A percentile compares a stretch with the other conserved stretches of the same genome.
phyloP scores from a whole-genome alignment of 2,329 filamentous ascomycete species.

The Ceratocystis smalleyi region DNA sequence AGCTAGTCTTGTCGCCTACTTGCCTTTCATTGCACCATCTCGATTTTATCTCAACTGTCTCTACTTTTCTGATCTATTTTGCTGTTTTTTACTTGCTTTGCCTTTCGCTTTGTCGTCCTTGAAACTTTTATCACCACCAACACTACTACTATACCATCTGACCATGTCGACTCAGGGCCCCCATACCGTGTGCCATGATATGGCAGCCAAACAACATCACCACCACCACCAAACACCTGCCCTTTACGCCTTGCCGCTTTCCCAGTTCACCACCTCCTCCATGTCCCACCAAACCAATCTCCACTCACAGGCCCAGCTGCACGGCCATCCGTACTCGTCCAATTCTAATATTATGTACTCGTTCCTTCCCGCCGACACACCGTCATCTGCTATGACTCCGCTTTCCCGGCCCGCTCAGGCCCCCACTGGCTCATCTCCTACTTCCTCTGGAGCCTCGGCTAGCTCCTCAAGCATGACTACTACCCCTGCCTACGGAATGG shows the following conservation, averaged over 20 bases:
- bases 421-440: background rate
- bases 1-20: background rate
- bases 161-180: conserved; percentile 10
- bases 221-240: background rate
- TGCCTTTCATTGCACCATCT: background rate
- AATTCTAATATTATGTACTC: conserved; percentile 14
- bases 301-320: conserved; percentile 1
- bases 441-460: background rate
- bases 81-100: background rate
- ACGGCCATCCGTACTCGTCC: conserved; percentile 2
- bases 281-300: background rate
- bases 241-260: background rate
- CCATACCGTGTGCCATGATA: conserved; percentile 4
- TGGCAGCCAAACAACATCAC: conserved; percentile 9
- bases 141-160: too few relatives aligned
- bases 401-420: background rate
- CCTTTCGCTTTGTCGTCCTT: background rate
- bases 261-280: background rate
- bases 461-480: background rate
- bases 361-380: conserved; percentile 7
- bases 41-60: background rate
- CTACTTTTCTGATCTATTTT: background rate
- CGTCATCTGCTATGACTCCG: background rate
- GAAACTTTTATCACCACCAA: background rate
- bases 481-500: background rate